These are phyloP conservation scores for Eremochloa ophiuroides DNA, from an alignment of 176 grass and related monocot species.

Conservation along the genomic window DNA sequence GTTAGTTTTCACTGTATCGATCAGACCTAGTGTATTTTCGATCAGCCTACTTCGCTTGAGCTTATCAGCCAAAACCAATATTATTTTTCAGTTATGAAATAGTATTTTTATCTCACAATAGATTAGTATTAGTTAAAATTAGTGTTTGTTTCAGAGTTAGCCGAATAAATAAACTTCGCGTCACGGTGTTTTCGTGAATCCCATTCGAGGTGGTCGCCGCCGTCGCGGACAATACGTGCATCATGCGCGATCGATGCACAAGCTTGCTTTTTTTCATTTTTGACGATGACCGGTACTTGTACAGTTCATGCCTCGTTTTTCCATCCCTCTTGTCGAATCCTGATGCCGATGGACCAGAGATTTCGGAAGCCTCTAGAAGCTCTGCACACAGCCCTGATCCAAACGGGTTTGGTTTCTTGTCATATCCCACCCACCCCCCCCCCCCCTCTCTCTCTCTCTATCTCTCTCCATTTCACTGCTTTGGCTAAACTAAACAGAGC, in stretches of 20 bases:
- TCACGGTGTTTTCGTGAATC: not conserved
- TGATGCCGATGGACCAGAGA: not conserved
- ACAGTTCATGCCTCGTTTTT: not conserved
- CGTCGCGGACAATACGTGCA: not conserved
- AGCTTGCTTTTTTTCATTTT: not conserved
- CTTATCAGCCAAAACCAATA: too few species aligned
- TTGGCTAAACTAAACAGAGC: too few species aligned
- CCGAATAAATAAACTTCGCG: too few species aligned
- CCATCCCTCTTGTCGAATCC: not conserved
- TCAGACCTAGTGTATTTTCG: not conserved
- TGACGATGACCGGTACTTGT: not conserved
- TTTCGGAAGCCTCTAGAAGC: not conserved
- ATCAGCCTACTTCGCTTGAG: too few species aligned
- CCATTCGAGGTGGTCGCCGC: not conserved
- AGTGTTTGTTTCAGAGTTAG: too few species aligned
- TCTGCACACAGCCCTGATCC: not conserved
- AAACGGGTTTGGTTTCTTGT: not conserved
- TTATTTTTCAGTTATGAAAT: too few species aligned
- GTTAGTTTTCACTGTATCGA: not conserved
- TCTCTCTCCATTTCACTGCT: too few species aligned
- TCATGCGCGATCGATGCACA: not conserved
- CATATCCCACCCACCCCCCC: too few species aligned
- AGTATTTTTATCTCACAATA: too few species aligned
- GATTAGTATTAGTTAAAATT: too few species aligned
- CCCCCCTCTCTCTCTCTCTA: too few species aligned